phyloP scores from a whole-genome alignment of 768 basidiomycete species.

The Kondoa subrosea region DNA sequence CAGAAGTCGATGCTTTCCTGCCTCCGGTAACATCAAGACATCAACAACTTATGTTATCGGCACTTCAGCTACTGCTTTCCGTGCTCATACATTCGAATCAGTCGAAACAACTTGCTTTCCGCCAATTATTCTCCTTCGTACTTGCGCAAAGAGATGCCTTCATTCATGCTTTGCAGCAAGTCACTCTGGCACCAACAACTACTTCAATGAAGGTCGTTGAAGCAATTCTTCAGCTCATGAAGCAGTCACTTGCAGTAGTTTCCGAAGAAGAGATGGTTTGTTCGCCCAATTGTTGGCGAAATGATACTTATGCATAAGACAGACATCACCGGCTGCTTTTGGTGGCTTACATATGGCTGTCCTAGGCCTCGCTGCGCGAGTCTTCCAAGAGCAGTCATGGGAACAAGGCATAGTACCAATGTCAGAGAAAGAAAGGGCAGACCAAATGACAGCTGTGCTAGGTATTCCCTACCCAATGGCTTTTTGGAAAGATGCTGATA shows the following conservation, averaged over 20 bases:
- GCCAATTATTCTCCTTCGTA: slow-evolving; percentile 67
- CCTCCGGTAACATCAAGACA: slow-evolving; percentile 75
- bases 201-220: slow-evolving; percentile 61
- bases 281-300: slow-evolving; percentile 20
- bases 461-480: background rate
- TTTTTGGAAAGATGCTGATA: background rate
- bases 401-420: slow-evolving; percentile 42
- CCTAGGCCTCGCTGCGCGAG: slow-evolving; percentile 53
- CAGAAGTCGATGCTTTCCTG: slow-evolving; percentile 71
- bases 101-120: slow-evolving; percentile 40
- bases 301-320: slow-evolving; percentile 38
- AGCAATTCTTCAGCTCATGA: slow-evolving; percentile 56
- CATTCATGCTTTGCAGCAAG: slow-evolving; percentile 61
- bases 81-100: slow-evolving; percentile 33
- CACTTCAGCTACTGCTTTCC: slow-evolving; percentile 60
- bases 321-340: slow-evolving; percentile 43
- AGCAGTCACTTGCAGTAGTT: slow-evolving; percentile 51
- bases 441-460: slow-evolving; percentile 39
- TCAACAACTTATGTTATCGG: slow-evolving; percentile 75
- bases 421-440: slow-evolving; percentile 48
- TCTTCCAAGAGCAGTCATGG: slow-evolving; percentile 47
- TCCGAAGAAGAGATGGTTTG: slow-evolving; percentile 63
- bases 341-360: slow-evolving; percentile 71
- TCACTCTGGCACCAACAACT: slow-evolving; percentile 45
- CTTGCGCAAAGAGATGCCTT: slow-evolving; percentile 68